Evolutionary conservation across 352 stramenopile species (phyloP).

Genomic region (Pythium myriotylum): DNA sequence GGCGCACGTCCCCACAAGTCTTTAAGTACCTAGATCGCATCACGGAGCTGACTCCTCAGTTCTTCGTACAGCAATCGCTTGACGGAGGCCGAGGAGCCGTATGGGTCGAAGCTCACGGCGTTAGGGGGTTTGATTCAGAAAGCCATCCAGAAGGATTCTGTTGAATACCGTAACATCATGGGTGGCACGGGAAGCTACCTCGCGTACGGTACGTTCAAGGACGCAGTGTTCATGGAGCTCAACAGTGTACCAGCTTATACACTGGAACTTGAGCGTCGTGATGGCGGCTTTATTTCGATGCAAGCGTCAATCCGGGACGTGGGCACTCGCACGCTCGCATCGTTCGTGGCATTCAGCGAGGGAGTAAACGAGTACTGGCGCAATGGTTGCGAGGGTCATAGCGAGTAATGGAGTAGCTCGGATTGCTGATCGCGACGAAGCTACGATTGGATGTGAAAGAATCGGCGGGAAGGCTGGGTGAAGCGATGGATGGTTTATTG

Average conservation of each 20-base stretch:
- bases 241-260: conserved; percentile 18
- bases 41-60: conserved; percentile 13
- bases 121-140: conserved; percentile 13
- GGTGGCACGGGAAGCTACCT: conserved; percentile 24
- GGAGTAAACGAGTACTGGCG: conserved; percentile 13
- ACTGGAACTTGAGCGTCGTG: conserved; percentile 22
- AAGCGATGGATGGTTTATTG: no score
- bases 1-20: conserved; percentile 25
- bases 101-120: conserved; percentile 21
- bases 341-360: conserved; percentile 29
- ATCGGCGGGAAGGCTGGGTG: conserved; percentile 15
- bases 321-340: conserved; percentile 19
- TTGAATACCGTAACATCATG: conserved; percentile 24
- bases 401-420: conserved; percentile 5
- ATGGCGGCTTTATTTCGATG: conserved; percentile 23
- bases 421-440: conserved; percentile 3
- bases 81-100: conserved; percentile 25
- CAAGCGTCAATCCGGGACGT: conserved; percentile 26
- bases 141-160: conserved; percentile 11
- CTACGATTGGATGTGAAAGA: not conserved
- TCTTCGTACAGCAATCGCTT: conserved; percentile 29
- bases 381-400: conserved; percentile 18
- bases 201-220: conserved; percentile 31
- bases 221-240: conserved; percentile 22
- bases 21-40: conserved; percentile 27